phyloP scores from a whole-genome alignment of 371 early-diverging fungal species.

The Phascolomyces articulosus region DNA sequence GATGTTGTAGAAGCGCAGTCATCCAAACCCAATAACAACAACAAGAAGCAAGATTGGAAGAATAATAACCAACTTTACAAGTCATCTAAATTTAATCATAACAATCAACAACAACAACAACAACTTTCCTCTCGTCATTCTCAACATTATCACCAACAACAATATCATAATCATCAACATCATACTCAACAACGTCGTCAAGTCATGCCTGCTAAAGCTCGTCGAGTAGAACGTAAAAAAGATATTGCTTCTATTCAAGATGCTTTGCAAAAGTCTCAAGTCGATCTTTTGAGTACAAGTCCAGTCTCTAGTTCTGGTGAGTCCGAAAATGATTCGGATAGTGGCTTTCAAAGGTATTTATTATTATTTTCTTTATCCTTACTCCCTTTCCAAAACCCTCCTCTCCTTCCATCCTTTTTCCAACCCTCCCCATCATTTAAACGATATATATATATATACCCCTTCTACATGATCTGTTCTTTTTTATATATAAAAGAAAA shows the following conservation, averaged over 20 bases:
- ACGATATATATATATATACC: too few species aligned
- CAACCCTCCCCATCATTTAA: too few species aligned
- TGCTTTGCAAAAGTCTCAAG: slow-evolving; percentile 12
- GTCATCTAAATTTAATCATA: neutral
- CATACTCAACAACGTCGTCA: slow-evolving; percentile 1
- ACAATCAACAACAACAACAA: neutral
- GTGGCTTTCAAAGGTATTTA: slow-evolving; percentile 1
- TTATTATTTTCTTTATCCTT: too few species aligned
- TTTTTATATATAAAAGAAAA: too few species aligned
- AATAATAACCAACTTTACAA: neutral
- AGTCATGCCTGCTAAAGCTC: slow-evolving; percentile 20
- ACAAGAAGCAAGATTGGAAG: neutral
- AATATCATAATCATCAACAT: too few species aligned
- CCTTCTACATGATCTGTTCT: too few species aligned
- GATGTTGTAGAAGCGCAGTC: neutral
- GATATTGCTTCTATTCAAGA: slow-evolving; percentile 22
- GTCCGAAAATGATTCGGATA: slow-evolving; percentile 4
- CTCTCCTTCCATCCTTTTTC: too few species aligned
- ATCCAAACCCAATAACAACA: neutral
- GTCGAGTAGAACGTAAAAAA: slow-evolving; percentile 18
- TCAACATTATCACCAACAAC: neutral
- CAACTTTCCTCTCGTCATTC: neutral
- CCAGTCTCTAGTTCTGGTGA: slow-evolving; percentile 5
- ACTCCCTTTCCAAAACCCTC: too few species aligned
- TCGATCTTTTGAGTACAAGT: neutral